These are phyloP conservation scores for Apiotrichum sp. DNA, from an alignment of 1,284 basidiomycete species.

Conservation along the genomic window DNA sequence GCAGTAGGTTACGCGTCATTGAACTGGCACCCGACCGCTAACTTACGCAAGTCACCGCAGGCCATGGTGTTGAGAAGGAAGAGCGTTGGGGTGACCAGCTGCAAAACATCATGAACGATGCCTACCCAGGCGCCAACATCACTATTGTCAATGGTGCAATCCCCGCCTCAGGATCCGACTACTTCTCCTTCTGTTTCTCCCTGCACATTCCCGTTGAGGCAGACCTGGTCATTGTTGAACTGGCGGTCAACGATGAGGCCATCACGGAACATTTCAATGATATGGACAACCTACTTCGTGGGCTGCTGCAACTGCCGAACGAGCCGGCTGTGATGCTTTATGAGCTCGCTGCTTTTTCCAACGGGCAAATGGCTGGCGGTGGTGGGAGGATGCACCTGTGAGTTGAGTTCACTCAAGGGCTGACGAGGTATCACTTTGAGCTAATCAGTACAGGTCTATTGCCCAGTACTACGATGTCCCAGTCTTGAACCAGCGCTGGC, in stretches of 20 bases:
- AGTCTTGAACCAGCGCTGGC: constrained; percentile 40
- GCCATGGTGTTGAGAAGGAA: constrained; percentile 31
- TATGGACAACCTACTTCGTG: constrained; percentile 46
- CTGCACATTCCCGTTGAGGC: constrained; percentile 38
- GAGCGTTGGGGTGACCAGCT: constrained; percentile 41
- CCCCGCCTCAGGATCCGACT: constrained; percentile 43
- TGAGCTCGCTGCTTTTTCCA: constrained; percentile 40
- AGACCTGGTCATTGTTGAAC: constrained; percentile 42
- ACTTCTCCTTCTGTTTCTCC: constrained; percentile 46
- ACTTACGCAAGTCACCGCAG: constrained; percentile 35
- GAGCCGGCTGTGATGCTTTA: constrained; percentile 41
- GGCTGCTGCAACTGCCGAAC: constrained; percentile 35
- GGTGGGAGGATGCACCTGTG: constrained; percentile 43
- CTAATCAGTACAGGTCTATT: constrained; percentile 7
- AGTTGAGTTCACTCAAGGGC: constrained; percentile 13
- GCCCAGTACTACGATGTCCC: constrained; percentile 27
- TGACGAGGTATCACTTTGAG: too few relatives aligned
- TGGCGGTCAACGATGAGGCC: constrained; percentile 45
- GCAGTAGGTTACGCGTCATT: constrained; percentile 25
- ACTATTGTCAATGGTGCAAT: constrained; percentile 35
- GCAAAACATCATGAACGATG: constrained; percentile 32
- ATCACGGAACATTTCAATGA: constrained; percentile 41
- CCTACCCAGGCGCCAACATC: constrained; percentile 24
- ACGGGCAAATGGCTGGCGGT: constrained; percentile 43
- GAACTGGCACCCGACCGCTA: neutral